Evolutionary conservation across 352 stramenopile species (phyloP), one percentile per base, ranked within the genome.

Genomic region (Phytopythium oedochilum): DNA sequence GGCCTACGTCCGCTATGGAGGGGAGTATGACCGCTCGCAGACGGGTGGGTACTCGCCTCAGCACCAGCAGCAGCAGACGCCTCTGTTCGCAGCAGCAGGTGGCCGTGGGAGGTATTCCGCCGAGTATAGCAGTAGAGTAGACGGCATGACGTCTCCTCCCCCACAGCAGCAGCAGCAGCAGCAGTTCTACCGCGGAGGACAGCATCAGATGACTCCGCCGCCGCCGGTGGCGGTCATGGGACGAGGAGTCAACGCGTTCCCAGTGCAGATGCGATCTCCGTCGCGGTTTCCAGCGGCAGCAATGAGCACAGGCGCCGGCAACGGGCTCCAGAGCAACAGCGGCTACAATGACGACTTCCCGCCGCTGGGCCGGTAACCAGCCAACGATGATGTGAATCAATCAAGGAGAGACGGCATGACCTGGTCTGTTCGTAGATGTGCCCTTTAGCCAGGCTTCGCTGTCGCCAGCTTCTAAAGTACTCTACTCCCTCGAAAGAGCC

Each of bases 331-430:
- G 9, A 29, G 53, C 35, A 68, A 39, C 32, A 53, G 68, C 15
- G 71, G 60, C 26, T 89, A 89, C 55, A 72, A 89, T 22, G 77
- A 88, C 28, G 79, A 88, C 35, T 92, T 92, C 50, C 78, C 82
- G 26, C 82, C 82, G 18, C 66, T 92, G 8, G 73, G 78, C 38
- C 79, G 86, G 56, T 87, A 29, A n/a, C 31, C 15, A 9, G 3
- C 23, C 32, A 59, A 42, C 2, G 34, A 25, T 40, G 54, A 40
- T n/a, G 53, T 34, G 17, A 55, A 50, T 57, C 40, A 65, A 64
- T 53, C 18, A 29, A 51, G 53, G 34, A 62, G 38, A 22, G 36
- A 63, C 57, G 23, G 49, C 45, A 11, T 15, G 29, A 34, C 5
- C 29, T 34, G 29, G 29, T 10, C 29, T 34, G 29, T 34, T 5